Conservation (phyloP, 2,329 filamentous ascomycete species). For the Fusarium sp. region DNA sequence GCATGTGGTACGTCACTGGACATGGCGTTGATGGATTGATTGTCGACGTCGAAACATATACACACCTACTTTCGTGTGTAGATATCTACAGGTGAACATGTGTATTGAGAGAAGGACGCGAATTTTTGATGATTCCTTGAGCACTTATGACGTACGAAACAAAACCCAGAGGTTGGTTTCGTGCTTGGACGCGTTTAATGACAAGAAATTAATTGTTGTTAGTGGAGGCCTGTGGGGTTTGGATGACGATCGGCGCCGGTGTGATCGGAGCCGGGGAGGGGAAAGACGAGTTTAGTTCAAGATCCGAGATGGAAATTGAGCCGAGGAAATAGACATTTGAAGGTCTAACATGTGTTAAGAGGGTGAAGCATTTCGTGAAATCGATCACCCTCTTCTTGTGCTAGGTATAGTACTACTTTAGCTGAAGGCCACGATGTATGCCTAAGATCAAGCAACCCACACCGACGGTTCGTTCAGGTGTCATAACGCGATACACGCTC, state of each 20-base stretch:
- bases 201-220: background rate
- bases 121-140: background rate
- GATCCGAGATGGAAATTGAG: slow-evolving; percentile 13
- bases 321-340: background rate
- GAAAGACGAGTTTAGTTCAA: slow-evolving; percentile 31
- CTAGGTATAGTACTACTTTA: background rate
- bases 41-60: slow-evolving; percentile 4
- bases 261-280: slow-evolving; percentile 39
- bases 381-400: background rate
- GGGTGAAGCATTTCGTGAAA: slow-evolving; percentile 1
- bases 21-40: slow-evolving; percentile 15
- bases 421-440: background rate
- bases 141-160: slow-evolving; percentile 36
- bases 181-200: background rate
- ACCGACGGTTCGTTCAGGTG: slow-evolving; percentile 16
- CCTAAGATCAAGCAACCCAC: slow-evolving; percentile 3
- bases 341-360: slow-evolving; percentile 4
- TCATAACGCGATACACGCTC: slow-evolving; percentile 2
- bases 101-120: background rate
- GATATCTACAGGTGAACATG: no score
- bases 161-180: slow-evolving; percentile 16
- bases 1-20: slow-evolving; percentile 32
- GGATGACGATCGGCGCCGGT: slow-evolving; percentile 39
- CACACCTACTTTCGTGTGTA: no score
- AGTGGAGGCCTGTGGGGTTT: slow-evolving; percentile 40